These are phyloP conservation scores for Irpex sp. DNA, from an alignment of 1,284 basidiomycete genomes.

Conservation along the genomic window DNA sequence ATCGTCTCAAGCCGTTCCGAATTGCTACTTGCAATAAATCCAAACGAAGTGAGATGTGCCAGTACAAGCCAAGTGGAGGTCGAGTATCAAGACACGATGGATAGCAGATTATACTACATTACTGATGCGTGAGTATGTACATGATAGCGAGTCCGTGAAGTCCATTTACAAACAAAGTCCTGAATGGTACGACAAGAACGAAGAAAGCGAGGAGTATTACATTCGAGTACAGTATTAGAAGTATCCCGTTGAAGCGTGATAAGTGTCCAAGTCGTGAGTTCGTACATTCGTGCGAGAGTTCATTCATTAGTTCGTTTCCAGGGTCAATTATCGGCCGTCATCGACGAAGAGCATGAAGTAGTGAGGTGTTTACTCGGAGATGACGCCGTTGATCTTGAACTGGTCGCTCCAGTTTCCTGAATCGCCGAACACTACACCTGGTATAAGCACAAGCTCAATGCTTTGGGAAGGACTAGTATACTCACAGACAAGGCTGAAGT, in stretches of 20 bases:
- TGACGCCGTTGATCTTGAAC: constrained; percentile 9
- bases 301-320: background rate
- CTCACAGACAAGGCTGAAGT: constrained; percentile 45
- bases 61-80: background rate
- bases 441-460: background rate
- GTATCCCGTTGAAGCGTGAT: background rate
- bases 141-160: background rate
- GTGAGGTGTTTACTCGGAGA: background rate
- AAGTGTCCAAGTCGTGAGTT: background rate
- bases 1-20: background rate
- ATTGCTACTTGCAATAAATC: background rate
- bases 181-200: background rate
- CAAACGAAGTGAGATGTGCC: background rate
- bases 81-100: background rate
- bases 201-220: background rate
- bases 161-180: background rate
- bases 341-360: background rate
- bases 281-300: background rate
- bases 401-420: constrained; percentile 9
- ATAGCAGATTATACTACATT: background rate
- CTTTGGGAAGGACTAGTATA: constrained; percentile 8
- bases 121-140: background rate
- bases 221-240: background rate
- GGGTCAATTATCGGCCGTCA: background rate
- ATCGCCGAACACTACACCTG: constrained; percentile 11